phyloP scores from a whole-genome alignment of 257 asterid genomes.

The Eucommia ulmoides region DNA sequence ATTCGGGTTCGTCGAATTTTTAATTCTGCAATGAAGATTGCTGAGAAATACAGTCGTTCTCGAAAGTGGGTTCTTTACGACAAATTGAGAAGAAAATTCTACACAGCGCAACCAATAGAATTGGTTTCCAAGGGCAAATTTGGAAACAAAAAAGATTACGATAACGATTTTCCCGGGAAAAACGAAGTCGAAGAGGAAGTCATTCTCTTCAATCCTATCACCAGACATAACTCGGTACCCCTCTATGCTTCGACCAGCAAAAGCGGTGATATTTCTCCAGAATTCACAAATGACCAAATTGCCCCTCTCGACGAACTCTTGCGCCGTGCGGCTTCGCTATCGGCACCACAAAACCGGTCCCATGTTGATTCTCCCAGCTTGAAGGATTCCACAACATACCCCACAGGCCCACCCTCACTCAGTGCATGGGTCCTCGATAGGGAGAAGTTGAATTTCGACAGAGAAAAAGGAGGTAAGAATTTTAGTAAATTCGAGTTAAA shows the following conservation, averaged over 20 bases:
- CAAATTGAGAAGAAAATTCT: constrained; percentile 12
- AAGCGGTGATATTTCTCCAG: constrained; percentile 15
- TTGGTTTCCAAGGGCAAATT: constrained; percentile 6
- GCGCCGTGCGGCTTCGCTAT: constrained; percentile 54
- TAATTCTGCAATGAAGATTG: constrained; percentile 32
- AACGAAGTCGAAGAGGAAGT: constrained; percentile 51
- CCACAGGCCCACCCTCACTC: constrained; percentile 78
- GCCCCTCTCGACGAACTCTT: constrained; percentile 39
- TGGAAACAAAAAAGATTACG: constrained; percentile 6
- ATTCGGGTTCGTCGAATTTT: constrained; percentile 37
- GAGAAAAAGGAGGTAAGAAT: constrained; percentile 22
- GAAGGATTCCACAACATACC: constrained; percentile 31
- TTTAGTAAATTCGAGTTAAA: constrained; percentile 27
- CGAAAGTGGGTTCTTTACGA: constrained; percentile 20
- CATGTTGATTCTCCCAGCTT: constrained; percentile 25
- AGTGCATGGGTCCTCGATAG: constrained; percentile 56
- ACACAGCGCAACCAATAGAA: constrained; percentile 7
- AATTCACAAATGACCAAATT: constrained; percentile 8
- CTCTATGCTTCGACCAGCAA: constrained; percentile 21
- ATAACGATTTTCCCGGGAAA: constrained; percentile 6
- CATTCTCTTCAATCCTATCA: constrained; percentile 80
- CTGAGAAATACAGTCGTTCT: constrained; percentile 11
- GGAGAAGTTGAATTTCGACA: constrained; percentile 22
- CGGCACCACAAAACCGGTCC: constrained; percentile 24
- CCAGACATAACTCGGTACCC: constrained; percentile 69